Evolutionary conservation across 768 basidiomycete genomes (phyloP), one percentile per base, ranked within the genome.

Genomic region (Leucogyrophana mollusca): DNA sequence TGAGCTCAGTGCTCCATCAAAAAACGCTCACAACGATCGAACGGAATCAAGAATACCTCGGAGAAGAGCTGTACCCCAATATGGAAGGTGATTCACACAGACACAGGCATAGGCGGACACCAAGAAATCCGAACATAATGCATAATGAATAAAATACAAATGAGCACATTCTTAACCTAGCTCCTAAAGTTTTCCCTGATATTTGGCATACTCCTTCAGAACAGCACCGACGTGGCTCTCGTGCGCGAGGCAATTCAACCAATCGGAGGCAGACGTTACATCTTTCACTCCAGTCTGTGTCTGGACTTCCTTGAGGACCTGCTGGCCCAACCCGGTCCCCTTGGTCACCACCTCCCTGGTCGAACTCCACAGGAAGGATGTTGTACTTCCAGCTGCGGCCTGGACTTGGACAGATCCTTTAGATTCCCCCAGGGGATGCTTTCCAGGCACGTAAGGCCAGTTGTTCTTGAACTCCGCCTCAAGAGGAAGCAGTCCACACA

Each of bases 381-480:
- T 50, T 9, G 51, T 32, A 39, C 48, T 33, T 9, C 46, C 14
- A 22, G 30, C 3, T 9, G 40, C 9, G 2, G 54, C 39, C 40
- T 34, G 34, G 34, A 51, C 42, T 10, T 54, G 47, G 13, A 18
- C 34, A 43, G 48, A 43, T 24, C 34, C 51, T 30, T 23, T 32
- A 6, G 57, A 54, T 24, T 56, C 45, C 17, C 14, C 45, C 14
- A 42, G 30, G 33, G 16, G 11, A 36, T 57, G 45, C 38, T 52
- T 57, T 33, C 60, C 55, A 25, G 64, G 65, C 40, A 66, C 57
- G 45, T 65, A 76, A 1, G 69, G 66, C 83, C 83, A 85, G 25
- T 63, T 61, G 23, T 46, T 55, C 60, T 69, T 73, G 41, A 82
- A 58, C 38, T 73, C 67, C 47, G 73, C 65, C 58, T 86, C 85